phyloP scores from a whole-genome alignment of 305 asterid species.

The Euphrasia arctica region DNA sequence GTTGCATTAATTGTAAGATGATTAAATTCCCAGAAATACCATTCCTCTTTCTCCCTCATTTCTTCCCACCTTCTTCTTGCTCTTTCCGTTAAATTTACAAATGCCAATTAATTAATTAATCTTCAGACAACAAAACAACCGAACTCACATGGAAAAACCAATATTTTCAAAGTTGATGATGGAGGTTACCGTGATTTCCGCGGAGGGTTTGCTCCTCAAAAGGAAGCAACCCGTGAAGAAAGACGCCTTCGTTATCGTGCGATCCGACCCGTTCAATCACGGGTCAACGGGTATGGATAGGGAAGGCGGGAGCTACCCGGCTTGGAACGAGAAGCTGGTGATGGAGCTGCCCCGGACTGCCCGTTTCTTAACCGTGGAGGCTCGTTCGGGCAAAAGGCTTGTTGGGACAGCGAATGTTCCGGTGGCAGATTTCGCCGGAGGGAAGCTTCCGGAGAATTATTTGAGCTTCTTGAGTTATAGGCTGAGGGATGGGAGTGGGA shows the following conservation, averaged over 20 bases:
- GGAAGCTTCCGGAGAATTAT: conserved; percentile 51
- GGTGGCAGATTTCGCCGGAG: conserved; percentile 66
- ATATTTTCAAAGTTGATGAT: conserved; percentile 10
- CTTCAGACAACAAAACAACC: not conserved
- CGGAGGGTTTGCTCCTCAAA: conserved; percentile 40
- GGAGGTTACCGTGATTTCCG: conserved; percentile 66
- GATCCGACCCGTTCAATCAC: conserved; percentile 34
- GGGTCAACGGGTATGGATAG: conserved; percentile 38
- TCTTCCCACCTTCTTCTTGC: conserved; percentile 36
- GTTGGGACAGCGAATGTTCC: conserved; percentile 59
- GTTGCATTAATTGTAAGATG: not conserved
- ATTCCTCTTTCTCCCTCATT: conserved; percentile 24
- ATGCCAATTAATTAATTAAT: not conserved
- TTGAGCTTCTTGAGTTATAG: conserved; percentile 78
- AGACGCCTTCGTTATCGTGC: conserved; percentile 39
- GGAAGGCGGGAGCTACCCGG: conserved; percentile 52
- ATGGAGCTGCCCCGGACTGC: conserved; percentile 35
- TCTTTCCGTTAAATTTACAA: not conserved
- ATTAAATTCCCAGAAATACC: conserved; percentile 27
- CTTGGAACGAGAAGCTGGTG: conserved; percentile 58
- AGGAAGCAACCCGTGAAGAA: conserved; percentile 37
- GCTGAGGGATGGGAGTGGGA: conserved; percentile 49
- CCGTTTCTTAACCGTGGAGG: conserved; percentile 38
- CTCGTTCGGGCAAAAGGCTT: conserved; percentile 32
- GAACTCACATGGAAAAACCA: not conserved